Base-by-base conservation (phyloP, 768 basidiomycete species). In the Aureoboletus auriporus region DNA sequence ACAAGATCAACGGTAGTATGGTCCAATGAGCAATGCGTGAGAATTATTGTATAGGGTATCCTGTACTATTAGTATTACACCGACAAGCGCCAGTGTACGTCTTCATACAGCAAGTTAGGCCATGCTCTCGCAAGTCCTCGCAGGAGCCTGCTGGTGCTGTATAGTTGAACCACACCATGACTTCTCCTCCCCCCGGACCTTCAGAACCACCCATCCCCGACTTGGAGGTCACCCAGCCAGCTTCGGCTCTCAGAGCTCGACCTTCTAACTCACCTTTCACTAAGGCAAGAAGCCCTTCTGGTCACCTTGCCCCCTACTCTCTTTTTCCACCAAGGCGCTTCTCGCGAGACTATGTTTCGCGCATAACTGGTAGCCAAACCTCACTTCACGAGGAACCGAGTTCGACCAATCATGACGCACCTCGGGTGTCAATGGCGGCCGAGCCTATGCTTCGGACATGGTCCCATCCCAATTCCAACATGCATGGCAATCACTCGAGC, bases 1-100 rank as follows among this genome's bases (percentile, higher is more conserved):
- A 95, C 68, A 86, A 80, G 59, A 73, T 86, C 46, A 80, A 13
- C 13, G 20, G 20, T 23, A 23, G 20, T 23, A 23, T 23, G 20
- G 20, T 23, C 4, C 20, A 23, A 23, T n/a, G n/a, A n/a, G n/a
- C n/a, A 23, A 23, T 23, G 20, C 20, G 20, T 23, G 20, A 23
- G 20, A 23, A 23, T 2, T 23, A 23, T 23, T 23, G 20, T 23
- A 4, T 23, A 23, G 20, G 20, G 20, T 23, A n/a, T n/a, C n/a
- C n/a, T n/a, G n/a, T n/a, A n/a, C n/a, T n/a, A n/a, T n/a, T n/a
- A n/a, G n/a, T n/a, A n/a, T n/a, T n/a, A n/a, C n/a, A n/a, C n/a
- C n/a, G n/a, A n/a, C n/a, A n/a, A n/a, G n/a, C 20, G 20, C 20
- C 4, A 23, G 20, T 2, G 20, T 23, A 23, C 20, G 20, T 23